A percentile compares a stretch with the other conserved stretches of the same genome.
Evolutionary conservation across 345 rosid genomes (phyloP).

Genomic region (Turritis glabra): DNA sequence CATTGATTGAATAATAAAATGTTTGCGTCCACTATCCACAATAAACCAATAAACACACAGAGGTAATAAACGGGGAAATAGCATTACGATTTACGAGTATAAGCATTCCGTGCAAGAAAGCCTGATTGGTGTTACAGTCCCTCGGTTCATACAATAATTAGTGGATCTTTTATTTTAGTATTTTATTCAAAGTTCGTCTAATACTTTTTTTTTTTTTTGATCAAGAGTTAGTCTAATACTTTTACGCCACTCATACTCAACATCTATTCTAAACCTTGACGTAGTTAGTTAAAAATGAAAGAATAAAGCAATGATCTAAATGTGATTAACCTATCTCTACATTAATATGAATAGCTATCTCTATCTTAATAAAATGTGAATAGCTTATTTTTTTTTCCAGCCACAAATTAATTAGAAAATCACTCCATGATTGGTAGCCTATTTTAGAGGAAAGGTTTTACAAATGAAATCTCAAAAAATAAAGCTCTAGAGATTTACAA

Average conservation of each 20-base stretch:
- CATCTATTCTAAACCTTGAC: background rate
- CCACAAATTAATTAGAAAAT: too few species aligned
- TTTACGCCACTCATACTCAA: conserved; percentile 4
- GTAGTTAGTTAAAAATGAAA: background rate
- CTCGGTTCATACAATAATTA: background rate
- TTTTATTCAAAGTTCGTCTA: background rate
- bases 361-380: too few species aligned
- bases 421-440: background rate
- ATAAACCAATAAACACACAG: background rate
- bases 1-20: background rate
- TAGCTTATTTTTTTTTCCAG: too few species aligned
- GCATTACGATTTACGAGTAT: too few species aligned
- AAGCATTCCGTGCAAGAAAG: background rate
- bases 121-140: too few species aligned
- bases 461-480: too few species aligned
- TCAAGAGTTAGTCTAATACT: background rate
- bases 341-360: background rate
- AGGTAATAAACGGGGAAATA: too few species aligned
- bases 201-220: too few species aligned
- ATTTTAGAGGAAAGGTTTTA: too few species aligned
- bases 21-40: background rate
- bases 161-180: background rate
- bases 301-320: background rate
- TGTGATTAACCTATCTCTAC: conserved; percentile 11
- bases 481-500: too few species aligned